phyloP scores from a whole-genome alignment of 2,329 filamentous ascomycete species.

The Onygenales sp. region DNA sequence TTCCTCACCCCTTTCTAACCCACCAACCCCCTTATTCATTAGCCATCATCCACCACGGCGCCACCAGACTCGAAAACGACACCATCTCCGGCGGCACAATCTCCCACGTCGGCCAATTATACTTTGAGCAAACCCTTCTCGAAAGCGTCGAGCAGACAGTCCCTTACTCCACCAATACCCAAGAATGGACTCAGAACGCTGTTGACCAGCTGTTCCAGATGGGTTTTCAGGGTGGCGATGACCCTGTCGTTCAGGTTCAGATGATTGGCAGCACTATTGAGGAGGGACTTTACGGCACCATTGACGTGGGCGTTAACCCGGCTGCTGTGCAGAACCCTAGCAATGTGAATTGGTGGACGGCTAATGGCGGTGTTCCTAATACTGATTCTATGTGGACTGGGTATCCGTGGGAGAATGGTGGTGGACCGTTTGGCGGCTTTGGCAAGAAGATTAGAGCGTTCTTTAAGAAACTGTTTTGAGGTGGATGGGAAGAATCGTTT shows the following conservation, averaged over 20 bases:
- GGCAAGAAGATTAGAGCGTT: neutral
- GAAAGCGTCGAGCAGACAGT: conserved; percentile 37
- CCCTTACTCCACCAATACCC: conserved; percentile 42
- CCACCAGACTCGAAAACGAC: conserved; percentile 36
- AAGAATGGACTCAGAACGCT: conserved; percentile 40
- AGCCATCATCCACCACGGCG: conserved; percentile 25
- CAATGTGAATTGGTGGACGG: conserved; percentile 22
- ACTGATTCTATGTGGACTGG: neutral
- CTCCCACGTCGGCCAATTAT: conserved; percentile 55
- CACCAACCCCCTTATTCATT: conserved; percentile 1
- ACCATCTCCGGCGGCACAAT: conserved; percentile 43
- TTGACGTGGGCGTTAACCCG: conserved; percentile 42
- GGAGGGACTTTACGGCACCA: conserved; percentile 47
- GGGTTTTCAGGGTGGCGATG: conserved; percentile 37
- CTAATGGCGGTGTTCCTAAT: conserved; percentile 20
- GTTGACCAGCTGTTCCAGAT: conserved; percentile 39
- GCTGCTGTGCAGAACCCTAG: conserved; percentile 21
- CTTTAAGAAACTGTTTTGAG: neutral
- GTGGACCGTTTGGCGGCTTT: neutral
- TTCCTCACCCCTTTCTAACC: neutral
- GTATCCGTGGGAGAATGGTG: neutral
- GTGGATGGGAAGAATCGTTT: no score
- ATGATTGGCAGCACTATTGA: conserved; percentile 43
- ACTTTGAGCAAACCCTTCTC: conserved; percentile 53
- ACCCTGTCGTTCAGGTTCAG: conserved; percentile 51